Percentiles rank a stretch among this genome's conserved stretches.
phyloP scores from a whole-genome alignment of 306 rosid species.

The Quercus dentata region DNA sequence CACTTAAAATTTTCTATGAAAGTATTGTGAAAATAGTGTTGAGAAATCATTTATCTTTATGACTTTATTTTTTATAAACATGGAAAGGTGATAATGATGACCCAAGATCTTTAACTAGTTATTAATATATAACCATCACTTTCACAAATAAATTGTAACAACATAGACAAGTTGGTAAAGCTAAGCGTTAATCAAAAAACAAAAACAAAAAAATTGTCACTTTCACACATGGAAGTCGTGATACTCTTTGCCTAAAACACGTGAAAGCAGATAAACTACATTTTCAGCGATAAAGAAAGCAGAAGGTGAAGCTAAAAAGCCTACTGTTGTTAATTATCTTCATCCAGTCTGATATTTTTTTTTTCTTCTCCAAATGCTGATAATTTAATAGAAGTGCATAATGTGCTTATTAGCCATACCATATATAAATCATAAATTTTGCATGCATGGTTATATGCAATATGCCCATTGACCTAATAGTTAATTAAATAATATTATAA shows the following conservation, averaged over 20 bases:
- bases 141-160: too few relatives aligned
- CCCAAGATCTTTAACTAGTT: neutral
- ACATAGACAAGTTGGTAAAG: too few relatives aligned
- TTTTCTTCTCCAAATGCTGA: neutral
- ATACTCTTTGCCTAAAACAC: neutral
- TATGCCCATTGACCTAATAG: too few relatives aligned
- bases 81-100: constrained; percentile 14
- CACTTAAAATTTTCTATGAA: too few relatives aligned
- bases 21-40: too few relatives aligned
- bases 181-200: too few relatives aligned
- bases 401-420: too few relatives aligned
- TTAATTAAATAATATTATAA: too few relatives aligned
- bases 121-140: neutral
- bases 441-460: too few relatives aligned
- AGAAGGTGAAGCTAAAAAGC: neutral
- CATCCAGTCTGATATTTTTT: neutral
- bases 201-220: neutral
- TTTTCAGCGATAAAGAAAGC: neutral
- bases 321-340: neutral
- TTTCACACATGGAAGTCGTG: constrained; percentile 1
- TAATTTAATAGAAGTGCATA: too few relatives aligned
- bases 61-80: neutral
- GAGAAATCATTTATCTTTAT: too few relatives aligned
- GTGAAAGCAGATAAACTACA: neutral
- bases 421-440: too few relatives aligned